Percentiles rank a stretch among this genome's conserved stretches.
Conservation (phyloP, 352 stramenopile genomes). For the Globisporangium cederbergense region DNA sequence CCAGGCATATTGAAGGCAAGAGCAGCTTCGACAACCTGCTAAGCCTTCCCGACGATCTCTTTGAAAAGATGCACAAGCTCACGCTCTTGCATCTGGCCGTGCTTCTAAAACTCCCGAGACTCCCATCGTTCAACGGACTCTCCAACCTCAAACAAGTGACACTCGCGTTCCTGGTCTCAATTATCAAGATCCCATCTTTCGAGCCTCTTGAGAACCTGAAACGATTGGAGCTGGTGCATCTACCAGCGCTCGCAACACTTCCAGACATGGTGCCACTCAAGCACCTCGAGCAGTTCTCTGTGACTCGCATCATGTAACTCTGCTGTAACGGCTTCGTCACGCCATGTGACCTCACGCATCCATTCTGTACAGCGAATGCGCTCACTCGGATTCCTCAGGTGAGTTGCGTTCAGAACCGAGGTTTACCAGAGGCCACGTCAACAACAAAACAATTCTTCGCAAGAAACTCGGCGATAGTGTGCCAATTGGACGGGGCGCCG, state of each 20-base stretch:
- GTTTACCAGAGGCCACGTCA: too few species aligned
- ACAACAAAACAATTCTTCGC: too few species aligned
- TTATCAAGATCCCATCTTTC: slow-evolving; percentile 21
- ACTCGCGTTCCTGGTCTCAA: slow-evolving; percentile 17
- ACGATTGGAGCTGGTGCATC: slow-evolving; percentile 16
- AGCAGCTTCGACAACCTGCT: slow-evolving; percentile 22
- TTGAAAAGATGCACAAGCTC: slow-evolving; percentile 28
- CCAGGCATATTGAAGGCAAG: slow-evolving; percentile 14
- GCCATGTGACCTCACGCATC: background rate
- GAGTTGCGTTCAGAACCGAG: too few species aligned
- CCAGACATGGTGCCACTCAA: slow-evolving; percentile 14
- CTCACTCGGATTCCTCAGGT: too few species aligned
- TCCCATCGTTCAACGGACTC: slow-evolving; percentile 28
- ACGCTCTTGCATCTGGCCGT: slow-evolving; percentile 33
- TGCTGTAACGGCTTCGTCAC: background rate
- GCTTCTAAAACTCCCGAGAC: slow-evolving; percentile 14
- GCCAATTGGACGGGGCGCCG: too few species aligned
- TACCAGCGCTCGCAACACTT: slow-evolving; percentile 10
- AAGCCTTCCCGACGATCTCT: slow-evolving; percentile 23
- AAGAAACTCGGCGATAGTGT: too few species aligned
- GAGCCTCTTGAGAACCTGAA: slow-evolving; percentile 5
- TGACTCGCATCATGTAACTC: background rate
- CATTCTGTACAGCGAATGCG: background rate
- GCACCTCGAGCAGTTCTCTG: background rate
- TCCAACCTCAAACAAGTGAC: slow-evolving; percentile 26